These are phyloP conservation scores for Aspergillus transmontanensis DNA, from an alignment of 2,329 filamentous ascomycete species.

Conservation along the genomic window DNA sequence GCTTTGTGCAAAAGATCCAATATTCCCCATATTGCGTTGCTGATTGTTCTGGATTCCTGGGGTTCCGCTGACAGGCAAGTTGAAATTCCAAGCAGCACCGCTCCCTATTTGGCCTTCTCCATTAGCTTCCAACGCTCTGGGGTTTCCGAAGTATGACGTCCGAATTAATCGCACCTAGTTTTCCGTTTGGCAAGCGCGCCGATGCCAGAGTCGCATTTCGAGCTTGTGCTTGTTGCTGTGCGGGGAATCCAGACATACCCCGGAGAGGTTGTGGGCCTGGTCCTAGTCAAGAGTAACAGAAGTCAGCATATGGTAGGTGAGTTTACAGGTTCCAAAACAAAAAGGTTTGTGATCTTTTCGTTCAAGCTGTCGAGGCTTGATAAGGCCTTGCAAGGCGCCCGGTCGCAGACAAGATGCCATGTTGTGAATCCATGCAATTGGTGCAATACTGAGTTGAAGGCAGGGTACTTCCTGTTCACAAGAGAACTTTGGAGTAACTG, in stretches of 20 bases:
- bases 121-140: constrained; percentile 26
- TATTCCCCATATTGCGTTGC: constrained; percentile 53
- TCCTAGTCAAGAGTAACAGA: constrained; percentile 36
- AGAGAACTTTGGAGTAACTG: constrained; percentile 2
- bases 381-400: not conserved
- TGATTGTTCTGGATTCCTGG: constrained; percentile 54
- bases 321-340: not conserved
- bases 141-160: not conserved
- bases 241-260: constrained; percentile 57
- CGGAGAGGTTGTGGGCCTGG: constrained; percentile 55
- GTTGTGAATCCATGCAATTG: constrained; percentile 25
- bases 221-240: constrained; percentile 52
- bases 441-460: constrained; percentile 9
- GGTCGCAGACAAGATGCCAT: constrained; percentile 26
- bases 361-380: not conserved
- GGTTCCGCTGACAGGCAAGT: constrained; percentile 55
- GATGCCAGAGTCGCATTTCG: constrained; percentile 52
- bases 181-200: constrained; percentile 56
- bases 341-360: not conserved
- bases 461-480: constrained; percentile 7
- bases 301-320: constrained; percentile 14
- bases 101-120: constrained; percentile 43
- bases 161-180: constrained; percentile 49
- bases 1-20: constrained; percentile 60
- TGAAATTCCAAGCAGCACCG: constrained; percentile 61